Evolutionary conservation across 768 basidiomycete species (phyloP).

Genomic region (Mrakia gelida): DNA sequence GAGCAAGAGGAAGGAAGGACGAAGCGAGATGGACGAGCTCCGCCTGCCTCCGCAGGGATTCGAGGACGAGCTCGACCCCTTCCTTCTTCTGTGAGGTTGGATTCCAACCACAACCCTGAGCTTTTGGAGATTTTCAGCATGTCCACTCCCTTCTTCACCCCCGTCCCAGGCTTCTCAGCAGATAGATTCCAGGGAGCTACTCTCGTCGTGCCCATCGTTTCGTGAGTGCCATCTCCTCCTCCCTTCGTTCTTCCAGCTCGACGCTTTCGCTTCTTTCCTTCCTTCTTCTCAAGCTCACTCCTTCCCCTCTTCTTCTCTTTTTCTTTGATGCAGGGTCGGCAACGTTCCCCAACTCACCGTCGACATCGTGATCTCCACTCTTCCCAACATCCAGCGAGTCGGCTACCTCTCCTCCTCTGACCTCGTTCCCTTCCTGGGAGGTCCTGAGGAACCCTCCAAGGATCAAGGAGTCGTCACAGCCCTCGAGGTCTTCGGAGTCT

Average conservation of each 20-base stretch:
- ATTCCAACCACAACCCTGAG: neutral
- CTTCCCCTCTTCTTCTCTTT: neutral
- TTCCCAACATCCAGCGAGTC: constrained; percentile 23
- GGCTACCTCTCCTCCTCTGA: constrained; percentile 20
- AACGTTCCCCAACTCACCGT: constrained; percentile 31
- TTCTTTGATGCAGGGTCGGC: constrained; percentile 2
- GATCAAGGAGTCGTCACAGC: constrained; percentile 30
- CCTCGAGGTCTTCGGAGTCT: constrained; percentile 29
- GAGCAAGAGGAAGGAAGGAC: neutral
- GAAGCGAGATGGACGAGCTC: neutral
- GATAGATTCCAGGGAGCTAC: constrained; percentile 8
- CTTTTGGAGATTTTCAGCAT: neutral
- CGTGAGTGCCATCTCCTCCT: constrained; percentile 10
- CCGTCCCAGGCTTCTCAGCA: constrained; percentile 17
- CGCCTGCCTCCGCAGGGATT: neutral
- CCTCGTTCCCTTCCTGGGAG: constrained; percentile 32
- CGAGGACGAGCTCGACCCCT: neutral
- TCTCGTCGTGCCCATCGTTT: constrained; percentile 31
- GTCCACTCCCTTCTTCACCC: constrained; percentile 25
- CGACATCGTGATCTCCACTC: constrained; percentile 27
- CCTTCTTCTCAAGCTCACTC: neutral
- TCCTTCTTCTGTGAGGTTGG: neutral
- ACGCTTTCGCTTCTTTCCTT: neutral
- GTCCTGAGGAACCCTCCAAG: constrained; percentile 14
- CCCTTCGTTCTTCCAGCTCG: neutral